Conservation (phyloP, 164 flowering plant genomes). For the Tinospora cordifolia region DNA sequence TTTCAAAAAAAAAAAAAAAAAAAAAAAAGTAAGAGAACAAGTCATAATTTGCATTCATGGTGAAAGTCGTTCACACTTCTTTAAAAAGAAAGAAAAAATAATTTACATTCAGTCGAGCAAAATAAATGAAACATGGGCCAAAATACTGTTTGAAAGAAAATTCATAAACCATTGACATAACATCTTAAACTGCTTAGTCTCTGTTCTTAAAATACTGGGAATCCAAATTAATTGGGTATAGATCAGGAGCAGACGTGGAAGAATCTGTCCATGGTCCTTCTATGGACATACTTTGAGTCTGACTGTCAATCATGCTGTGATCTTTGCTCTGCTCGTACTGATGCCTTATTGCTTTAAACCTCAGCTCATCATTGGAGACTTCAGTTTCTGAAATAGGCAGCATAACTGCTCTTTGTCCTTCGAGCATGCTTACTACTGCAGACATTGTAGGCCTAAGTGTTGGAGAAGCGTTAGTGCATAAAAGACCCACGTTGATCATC, state of each 20-base stretch:
- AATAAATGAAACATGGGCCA: no score
- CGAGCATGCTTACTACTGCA: slow-evolving; percentile 26
- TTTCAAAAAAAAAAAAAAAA: no score
- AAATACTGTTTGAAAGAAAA: no score
- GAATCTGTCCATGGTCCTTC: slow-evolving; percentile 21
- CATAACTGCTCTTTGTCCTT: slow-evolving; percentile 15
- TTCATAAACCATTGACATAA: no score
- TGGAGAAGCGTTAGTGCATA: slow-evolving; percentile 28
- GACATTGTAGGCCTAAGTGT: slow-evolving; percentile 29
- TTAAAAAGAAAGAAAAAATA: no score
- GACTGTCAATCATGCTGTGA: slow-evolving; percentile 2
- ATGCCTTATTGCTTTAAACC: slow-evolving; percentile 12
- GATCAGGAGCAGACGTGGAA: slow-evolving; percentile 18
- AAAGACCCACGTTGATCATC: slow-evolving; percentile 21
- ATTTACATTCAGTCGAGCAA: no score
- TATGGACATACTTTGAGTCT: slow-evolving; percentile 5
- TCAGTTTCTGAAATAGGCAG: slow-evolving; percentile 9
- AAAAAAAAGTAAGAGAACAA: no score
- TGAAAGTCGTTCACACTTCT: no score
- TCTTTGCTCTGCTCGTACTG: slow-evolving; percentile 1
- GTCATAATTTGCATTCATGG: no score
- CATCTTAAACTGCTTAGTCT: neutral
- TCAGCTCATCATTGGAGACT: slow-evolving; percentile 8
- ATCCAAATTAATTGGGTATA: slow-evolving; percentile 17
- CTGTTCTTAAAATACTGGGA: slow-evolving; percentile 15